Percentiles rank a stretch among this genome's conserved stretches.
Evolutionary conservation across 2,329 filamentous ascomycete species (phyloP).

Genomic region (Macroventuria anomochaeta): DNA sequence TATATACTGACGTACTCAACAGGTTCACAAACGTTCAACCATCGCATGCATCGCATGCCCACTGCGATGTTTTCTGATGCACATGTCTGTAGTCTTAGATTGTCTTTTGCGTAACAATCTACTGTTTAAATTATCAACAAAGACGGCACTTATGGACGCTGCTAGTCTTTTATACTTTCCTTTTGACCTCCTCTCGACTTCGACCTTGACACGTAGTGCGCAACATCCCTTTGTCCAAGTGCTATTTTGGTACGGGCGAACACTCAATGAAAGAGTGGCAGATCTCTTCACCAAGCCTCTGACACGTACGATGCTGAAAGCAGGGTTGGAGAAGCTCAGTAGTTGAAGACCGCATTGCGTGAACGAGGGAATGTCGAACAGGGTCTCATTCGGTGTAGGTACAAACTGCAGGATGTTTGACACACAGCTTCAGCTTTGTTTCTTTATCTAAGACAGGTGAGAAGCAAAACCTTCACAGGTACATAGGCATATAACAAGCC

Average conservation of each 20-base stretch:
- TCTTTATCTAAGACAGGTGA: too few relatives aligned
- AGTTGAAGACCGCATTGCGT: too few relatives aligned
- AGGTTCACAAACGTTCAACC: background rate
- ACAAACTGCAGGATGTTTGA: too few relatives aligned
- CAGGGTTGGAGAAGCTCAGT: too few relatives aligned
- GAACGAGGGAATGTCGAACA: too few relatives aligned
- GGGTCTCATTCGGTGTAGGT: too few relatives aligned
- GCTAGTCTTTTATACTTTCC: conserved; percentile 21
- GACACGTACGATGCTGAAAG: too few relatives aligned
- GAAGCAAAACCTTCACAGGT: too few relatives aligned
- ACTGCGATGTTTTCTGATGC: background rate
- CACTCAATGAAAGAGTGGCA: conserved; percentile 27
- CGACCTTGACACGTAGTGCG: conserved; percentile 8
- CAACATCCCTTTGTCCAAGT: conserved; percentile 26
- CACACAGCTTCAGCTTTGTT: too few relatives aligned
- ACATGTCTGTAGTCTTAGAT: background rate
- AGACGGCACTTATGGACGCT: conserved; percentile 3
- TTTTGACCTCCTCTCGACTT: conserved; percentile 19
- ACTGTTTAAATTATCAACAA: conserved; percentile 14
- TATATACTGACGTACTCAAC: background rate
- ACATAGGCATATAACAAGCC: too few relatives aligned
- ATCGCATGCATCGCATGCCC: background rate
- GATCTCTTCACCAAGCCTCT: too few relatives aligned
- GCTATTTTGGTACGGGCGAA: conserved; percentile 19
- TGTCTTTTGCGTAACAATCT: conserved; percentile 5